Conservation (phyloP, 2,329 filamentous ascomycete species). For the Nannizzia gypsea region DNA sequence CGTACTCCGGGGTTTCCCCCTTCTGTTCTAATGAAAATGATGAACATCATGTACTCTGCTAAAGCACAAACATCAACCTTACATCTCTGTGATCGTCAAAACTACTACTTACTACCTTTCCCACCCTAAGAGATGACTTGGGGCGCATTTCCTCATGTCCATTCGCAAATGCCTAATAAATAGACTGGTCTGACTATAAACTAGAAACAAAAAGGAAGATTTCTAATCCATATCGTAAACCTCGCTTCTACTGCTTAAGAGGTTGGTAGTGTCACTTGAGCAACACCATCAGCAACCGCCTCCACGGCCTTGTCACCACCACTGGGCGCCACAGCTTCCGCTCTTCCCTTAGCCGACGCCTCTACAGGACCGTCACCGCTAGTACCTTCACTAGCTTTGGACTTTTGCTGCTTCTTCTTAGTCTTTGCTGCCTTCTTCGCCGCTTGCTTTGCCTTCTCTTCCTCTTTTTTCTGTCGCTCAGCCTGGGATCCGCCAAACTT, state of each 20-base stretch:
- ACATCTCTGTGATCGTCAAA: not conserved
- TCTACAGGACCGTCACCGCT: conserved; percentile 20
- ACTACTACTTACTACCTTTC: not conserved
- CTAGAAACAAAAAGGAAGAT: not conserved
- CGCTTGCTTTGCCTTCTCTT: conserved; percentile 36
- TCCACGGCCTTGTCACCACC: conserved; percentile 28
- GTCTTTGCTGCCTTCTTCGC: conserved; percentile 20
- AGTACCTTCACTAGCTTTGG: not conserved
- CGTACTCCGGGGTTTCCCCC: not conserved
- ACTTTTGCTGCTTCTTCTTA: conserved; percentile 13
- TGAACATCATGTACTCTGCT: not conserved
- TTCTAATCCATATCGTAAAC: not conserved
- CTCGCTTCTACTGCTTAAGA: conserved; percentile 22
- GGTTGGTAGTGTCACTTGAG: conserved; percentile 32
- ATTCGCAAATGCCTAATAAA: too few species aligned
- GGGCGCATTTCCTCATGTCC: not conserved
- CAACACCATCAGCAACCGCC: conserved; percentile 32
- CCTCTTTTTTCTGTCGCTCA: conserved; percentile 58
- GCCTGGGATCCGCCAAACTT: conserved; percentile 57
- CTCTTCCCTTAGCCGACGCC: conserved; percentile 25
- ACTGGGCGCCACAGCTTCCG: conserved; percentile 18
- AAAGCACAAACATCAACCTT: not conserved
- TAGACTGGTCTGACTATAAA: not conserved
- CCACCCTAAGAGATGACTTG: not conserved
- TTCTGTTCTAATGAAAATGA: not conserved